Evolutionary conservation across 176 grass and related monocot genomes (phyloP).

Genomic region (Echinochloa phyllopogon): DNA sequence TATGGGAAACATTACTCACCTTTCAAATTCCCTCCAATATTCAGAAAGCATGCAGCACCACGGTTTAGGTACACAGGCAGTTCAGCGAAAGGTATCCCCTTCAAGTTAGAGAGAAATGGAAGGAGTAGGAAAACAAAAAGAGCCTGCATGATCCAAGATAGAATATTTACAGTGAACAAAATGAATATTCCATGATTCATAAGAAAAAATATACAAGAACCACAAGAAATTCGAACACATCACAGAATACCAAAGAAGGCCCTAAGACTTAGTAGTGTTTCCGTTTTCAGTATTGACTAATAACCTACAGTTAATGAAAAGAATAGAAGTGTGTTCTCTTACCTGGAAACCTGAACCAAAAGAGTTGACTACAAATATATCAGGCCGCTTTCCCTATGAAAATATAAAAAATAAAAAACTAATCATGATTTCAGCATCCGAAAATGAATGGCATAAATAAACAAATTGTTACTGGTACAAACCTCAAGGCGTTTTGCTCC

Average conservation of each 20-base stretch:
- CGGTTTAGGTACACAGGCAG: conserved; percentile 74
- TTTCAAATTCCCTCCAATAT: conserved; percentile 66
- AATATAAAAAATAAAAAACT: conserved; percentile 16
- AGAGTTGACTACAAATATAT: conserved; percentile 97
- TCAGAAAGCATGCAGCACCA: conserved; percentile 90
- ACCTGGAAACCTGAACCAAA: conserved; percentile 99
- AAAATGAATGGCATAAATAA: neutral
- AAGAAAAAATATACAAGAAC: conserved; percentile 21
- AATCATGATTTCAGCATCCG: conserved; percentile 1
- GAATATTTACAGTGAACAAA: conserved; percentile 40
- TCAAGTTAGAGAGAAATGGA: conserved; percentile 84
- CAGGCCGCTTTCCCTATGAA: conserved; percentile 76
- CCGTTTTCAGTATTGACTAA: conserved; percentile 15
- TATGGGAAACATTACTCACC: conserved; percentile 53
- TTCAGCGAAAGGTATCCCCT: conserved; percentile 83
- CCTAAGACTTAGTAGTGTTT: neutral
- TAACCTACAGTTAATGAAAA: conserved; percentile 27
- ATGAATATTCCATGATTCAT: conserved; percentile 2
- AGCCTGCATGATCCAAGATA: conserved; percentile 62
- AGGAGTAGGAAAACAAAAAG: conserved; percentile 91
- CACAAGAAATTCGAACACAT: neutral
- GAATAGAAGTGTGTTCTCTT: conserved; percentile 17
- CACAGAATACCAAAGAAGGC: neutral
- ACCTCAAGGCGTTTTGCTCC: conserved; percentile 85
- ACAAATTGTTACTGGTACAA: conserved; percentile 28